Conservation (phyloP, 2,329 filamentous ascomycete species). For the Dothideomycetes sp. region DNA sequence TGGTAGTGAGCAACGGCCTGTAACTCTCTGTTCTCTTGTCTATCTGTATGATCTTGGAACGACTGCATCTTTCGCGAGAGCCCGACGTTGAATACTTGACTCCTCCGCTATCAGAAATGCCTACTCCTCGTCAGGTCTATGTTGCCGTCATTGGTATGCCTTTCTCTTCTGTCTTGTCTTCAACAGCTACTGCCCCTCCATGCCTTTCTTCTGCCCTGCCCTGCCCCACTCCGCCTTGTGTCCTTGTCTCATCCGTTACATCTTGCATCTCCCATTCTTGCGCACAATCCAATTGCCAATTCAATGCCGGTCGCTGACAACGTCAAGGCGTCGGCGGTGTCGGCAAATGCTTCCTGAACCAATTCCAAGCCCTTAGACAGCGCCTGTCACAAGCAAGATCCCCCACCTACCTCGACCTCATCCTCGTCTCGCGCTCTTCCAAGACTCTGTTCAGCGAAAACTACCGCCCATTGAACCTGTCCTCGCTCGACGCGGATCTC, state of each 20-base stretch:
- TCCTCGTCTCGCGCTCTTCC: conserved; percentile 78
- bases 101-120: conserved; percentile 26
- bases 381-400: conserved; percentile 44
- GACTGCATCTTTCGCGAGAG: background rate
- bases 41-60: background rate
- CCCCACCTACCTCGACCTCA: conserved; percentile 62
- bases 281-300: too few species aligned
- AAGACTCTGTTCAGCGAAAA: conserved; percentile 68
- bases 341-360: conserved; percentile 79
- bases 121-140: conserved; percentile 36
- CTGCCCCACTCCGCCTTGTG: too few species aligned
- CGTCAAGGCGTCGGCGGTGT: conserved; percentile 76
- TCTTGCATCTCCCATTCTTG: too few species aligned
- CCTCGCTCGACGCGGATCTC: conserved; percentile 52
- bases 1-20: too few species aligned
- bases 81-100: background rate
- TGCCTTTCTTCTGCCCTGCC: background rate
- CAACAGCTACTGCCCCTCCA: conserved; percentile 13
- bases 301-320: conserved; percentile 15
- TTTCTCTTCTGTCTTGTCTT: too few species aligned
- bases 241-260: too few species aligned
- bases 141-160: conserved; percentile 37
- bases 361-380: conserved; percentile 60
- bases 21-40: too few species aligned
- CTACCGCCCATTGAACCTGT: conserved; percentile 59